These are phyloP conservation scores for Psilocybe cubensis DNA, from an alignment of 768 basidiomycete species.

Conservation along the genomic window DNA sequence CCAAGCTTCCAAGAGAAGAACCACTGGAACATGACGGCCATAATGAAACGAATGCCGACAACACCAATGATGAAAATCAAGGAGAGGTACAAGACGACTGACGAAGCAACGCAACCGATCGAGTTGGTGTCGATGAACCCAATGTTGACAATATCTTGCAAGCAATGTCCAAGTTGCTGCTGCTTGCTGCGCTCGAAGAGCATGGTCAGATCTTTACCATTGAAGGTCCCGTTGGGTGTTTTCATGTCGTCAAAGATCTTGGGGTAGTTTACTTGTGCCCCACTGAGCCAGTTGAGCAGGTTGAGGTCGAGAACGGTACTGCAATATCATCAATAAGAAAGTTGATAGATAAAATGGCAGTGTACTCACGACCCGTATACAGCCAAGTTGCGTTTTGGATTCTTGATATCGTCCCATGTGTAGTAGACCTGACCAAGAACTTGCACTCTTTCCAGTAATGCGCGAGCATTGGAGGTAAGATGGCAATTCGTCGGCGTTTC, in stretches of 20 bases:
- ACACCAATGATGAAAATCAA: constrained; percentile 98
- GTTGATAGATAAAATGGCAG: constrained; percentile 1
- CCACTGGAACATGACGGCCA: constrained; percentile 98
- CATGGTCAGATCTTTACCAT: constrained; percentile 89
- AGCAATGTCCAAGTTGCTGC: constrained; percentile 71
- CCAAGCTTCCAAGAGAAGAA: constrained; percentile 97
- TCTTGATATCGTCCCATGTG: constrained; percentile 85
- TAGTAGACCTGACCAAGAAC: constrained; percentile 90
- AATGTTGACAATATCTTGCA: constrained; percentile 84
- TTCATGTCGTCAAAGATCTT: constrained; percentile 80
- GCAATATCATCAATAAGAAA: constrained; percentile 3
- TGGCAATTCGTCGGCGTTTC: constrained; percentile 75
- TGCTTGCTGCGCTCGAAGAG: constrained; percentile 74
- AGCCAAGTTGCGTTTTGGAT: constrained; percentile 77
- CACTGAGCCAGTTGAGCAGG: constrained; percentile 85
- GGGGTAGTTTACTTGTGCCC: constrained; percentile 82
- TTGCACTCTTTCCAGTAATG: constrained; percentile 48
- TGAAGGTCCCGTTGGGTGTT: constrained; percentile 69
- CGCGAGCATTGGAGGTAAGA: constrained; percentile 53
- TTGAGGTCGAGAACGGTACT: constrained; percentile 90
- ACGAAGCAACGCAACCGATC: constrained; percentile 95
- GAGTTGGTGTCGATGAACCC: constrained; percentile 94
- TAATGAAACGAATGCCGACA: constrained; percentile 90
- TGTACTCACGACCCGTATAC: constrained; percentile 87
- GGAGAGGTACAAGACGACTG: constrained; percentile 93